Base-by-base conservation (phyloP, 768 basidiomycete species). In the Ramaria rubella region DNA sequence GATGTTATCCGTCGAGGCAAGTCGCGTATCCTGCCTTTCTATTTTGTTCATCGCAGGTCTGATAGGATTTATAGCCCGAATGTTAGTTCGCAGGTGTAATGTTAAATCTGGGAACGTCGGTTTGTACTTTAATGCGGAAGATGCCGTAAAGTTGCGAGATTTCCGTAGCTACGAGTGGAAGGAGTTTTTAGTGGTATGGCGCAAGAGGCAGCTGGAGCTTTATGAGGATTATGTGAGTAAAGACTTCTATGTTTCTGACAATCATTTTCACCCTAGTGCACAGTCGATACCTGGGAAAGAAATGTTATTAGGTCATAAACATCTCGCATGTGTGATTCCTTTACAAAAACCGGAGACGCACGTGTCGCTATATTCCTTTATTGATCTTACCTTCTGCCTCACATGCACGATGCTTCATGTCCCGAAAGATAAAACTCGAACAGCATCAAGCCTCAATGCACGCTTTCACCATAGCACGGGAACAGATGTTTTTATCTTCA, bases 131-230 rank as follows among this genome's bases (percentile, higher is more conserved):
- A 82, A 88, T 69, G 92, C 90, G 68, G 67, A 70, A 46, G 73
- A 80, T 60, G 80, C 90, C 66, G 82, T 87, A 2, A 80, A 77
- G 21, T 80, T 83, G 3, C 74, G 80, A 30, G 71, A 85, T 56
- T 66, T 90, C 14, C 72, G 75, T 23, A 81, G 77, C 57, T 82
- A 87, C 63, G 79, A 81, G 26, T 86, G 87, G 80, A 80, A 79
- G 29, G 94, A 97, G 66, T 92, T 86, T 63, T 73, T 94, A 58
- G 92, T 95, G 0, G 84, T 83, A 9, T 96, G 92, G 87, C 79
- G 90, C 38, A 81, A 77, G 58, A 79, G 84, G 59, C 73, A 78
- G 49, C 70, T 97, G 38, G 93, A 97, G 67, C 70, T 97, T 19
- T 96, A 95, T 66, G 79, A 83, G 52, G 86, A 94, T 63, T 83